Evolutionary conservation across 192 early-diverging fungal genomes (phyloP).

Genomic region (Coemansia sp.): DNA sequence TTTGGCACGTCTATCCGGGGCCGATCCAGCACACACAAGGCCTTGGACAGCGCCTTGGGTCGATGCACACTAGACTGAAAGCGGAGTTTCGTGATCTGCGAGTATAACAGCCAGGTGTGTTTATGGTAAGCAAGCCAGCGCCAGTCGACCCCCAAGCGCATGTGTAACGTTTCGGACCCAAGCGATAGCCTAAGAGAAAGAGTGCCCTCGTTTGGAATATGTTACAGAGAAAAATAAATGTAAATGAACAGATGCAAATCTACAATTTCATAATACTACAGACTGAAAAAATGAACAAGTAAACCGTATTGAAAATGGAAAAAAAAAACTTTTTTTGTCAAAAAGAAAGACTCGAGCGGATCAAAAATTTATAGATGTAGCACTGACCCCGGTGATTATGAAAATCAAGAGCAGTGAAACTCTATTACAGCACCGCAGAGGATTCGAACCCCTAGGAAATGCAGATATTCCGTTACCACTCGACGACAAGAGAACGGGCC

Average conservation of each 20-base stretch:
- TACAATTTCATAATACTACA: no score
- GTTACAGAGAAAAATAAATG: not conserved
- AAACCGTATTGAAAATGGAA: no score
- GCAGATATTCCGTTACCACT: not conserved
- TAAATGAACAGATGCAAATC: not conserved
- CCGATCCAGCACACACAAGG: no score
- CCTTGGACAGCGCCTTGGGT: no score
- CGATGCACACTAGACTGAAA: no score
- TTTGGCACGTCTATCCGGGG: no score
- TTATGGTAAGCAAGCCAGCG: not conserved
- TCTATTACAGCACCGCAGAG: constrained; percentile 45
- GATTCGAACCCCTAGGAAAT: constrained; percentile 36
- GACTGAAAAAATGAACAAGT: not conserved
- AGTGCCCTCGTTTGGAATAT: not conserved
- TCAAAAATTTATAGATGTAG: not conserved
- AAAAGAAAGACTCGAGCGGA: not conserved
- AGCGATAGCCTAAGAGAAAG: not conserved
- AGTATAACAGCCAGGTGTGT: no score
- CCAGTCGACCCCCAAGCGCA: constrained; percentile 4
- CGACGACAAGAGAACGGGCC: not conserved
- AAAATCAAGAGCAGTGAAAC: constrained; percentile 46
- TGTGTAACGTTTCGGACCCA: not conserved
- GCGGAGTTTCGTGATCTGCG: no score
- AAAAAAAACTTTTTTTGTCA: constrained; percentile 3
- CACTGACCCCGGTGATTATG: constrained; percentile 15